Conservation (phyloP, 805 yeast genomes). For the Lipomyces oligophaga region DNA sequence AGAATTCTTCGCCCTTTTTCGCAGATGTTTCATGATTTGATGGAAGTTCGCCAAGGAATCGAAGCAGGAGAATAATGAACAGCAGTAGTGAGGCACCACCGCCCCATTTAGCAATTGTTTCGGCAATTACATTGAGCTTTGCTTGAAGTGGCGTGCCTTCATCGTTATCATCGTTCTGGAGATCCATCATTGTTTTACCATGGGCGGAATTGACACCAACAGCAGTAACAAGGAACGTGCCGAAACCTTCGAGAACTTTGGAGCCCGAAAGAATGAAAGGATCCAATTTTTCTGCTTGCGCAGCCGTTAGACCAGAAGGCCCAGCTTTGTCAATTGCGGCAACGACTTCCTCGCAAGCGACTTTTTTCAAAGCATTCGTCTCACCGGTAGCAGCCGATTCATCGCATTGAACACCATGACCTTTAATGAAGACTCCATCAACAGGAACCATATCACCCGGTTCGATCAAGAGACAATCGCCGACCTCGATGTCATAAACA, state of each 20-base stretch:
- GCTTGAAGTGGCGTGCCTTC: slow-evolving; percentile 88
- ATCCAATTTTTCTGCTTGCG: slow-evolving; percentile 51
- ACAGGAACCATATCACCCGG: slow-evolving; percentile 95
- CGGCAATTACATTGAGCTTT: slow-evolving; percentile 77
- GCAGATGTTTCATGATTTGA: slow-evolving; percentile 51
- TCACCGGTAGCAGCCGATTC: slow-evolving; percentile 95
- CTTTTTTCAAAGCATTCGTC: slow-evolving; percentile 72
- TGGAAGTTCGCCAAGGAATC: slow-evolving; percentile 64
- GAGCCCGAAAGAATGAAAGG: slow-evolving; percentile 90
- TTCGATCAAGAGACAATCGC: slow-evolving; percentile 76
- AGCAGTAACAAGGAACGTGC: slow-evolving; percentile 80
- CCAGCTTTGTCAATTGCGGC: slow-evolving; percentile 37
- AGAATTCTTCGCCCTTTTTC: slow-evolving; percentile 75
- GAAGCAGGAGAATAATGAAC: slow-evolving; percentile 71
- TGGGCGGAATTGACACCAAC: slow-evolving; percentile 87
- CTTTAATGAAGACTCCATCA: slow-evolving; percentile 70
- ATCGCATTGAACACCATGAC: slow-evolving; percentile 75
- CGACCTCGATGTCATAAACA: slow-evolving; percentile 74
- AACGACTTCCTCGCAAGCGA: slow-evolving; percentile 48
- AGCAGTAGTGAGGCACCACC: slow-evolving; percentile 77
- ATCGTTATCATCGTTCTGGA: slow-evolving; percentile 67
- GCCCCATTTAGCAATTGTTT: slow-evolving; percentile 93
- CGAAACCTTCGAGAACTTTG: slow-evolving; percentile 80
- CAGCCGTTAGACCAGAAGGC: slow-evolving; percentile 5
- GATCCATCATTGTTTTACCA: slow-evolving; percentile 84